Percentiles rank a stretch among this genome's conserved stretches.
Evolutionary conservation across 495 filamentous ascomycete species (phyloP).

Genomic region (Lichina pygmaea): DNA sequence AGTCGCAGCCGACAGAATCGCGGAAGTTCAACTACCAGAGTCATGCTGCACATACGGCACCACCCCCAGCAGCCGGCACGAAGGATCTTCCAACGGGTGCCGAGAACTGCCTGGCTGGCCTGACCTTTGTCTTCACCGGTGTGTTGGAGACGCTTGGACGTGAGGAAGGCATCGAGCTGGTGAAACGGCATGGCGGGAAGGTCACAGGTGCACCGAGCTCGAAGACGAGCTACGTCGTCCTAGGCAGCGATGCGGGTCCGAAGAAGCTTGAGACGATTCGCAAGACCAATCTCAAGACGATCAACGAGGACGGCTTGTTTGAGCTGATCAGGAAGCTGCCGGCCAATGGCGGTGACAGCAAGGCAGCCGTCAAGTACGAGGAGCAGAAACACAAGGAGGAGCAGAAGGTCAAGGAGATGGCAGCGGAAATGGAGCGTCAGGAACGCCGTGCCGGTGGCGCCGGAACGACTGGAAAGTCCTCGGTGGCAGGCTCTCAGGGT

Average conservation of each 20-base stretch:
- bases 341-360: constrained; percentile 59
- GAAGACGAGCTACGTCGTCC: constrained; percentile 82
- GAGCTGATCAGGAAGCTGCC: constrained; percentile 64
- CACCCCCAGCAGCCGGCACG: constrained; percentile 31
- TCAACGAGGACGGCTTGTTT: constrained; percentile 79
- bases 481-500: constrained; percentile 3
- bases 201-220: constrained; percentile 60
- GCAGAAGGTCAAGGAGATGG: constrained; percentile 46
- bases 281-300: constrained; percentile 54
- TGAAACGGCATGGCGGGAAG: constrained; percentile 86
- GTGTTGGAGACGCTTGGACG: constrained; percentile 51
- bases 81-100: constrained; percentile 57
- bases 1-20: constrained; percentile 20
- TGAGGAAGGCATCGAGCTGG: constrained; percentile 63
- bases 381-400: constrained; percentile 54
- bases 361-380: constrained; percentile 59
- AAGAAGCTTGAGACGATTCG: constrained; percentile 78
- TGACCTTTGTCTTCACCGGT: constrained; percentile 94
- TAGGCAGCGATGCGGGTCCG: constrained; percentile 76
- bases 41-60: constrained; percentile 21
- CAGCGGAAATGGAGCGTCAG: constrained; percentile 50
- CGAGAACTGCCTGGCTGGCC: constrained; percentile 76
- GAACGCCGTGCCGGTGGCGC: constrained; percentile 15
- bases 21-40: constrained; percentile 46
- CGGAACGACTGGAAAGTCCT: constrained; percentile 6